Conservation (phyloP, 140 eudicot genomes). For the Anethum foeniculum region DNA sequence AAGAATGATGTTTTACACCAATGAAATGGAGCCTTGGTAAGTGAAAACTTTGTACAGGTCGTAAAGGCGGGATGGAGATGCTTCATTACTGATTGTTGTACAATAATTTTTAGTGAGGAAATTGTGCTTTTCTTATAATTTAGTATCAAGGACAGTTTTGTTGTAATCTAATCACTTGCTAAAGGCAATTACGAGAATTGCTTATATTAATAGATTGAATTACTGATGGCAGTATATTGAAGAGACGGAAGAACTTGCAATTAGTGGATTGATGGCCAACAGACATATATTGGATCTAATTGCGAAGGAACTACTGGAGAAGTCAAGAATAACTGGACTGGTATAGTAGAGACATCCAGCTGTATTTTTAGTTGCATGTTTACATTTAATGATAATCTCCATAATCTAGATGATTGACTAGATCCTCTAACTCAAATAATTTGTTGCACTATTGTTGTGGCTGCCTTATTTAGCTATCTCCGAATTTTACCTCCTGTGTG, state of each 20-base stretch:
- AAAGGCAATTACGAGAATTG: not conserved
- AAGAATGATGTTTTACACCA: not conserved
- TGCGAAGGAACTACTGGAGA: slow-evolving; percentile 46
- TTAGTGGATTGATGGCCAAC: slow-evolving; percentile 65
- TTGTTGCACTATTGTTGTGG: not conserved
- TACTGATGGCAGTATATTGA: slow-evolving; percentile 63
- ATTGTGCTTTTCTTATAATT: not conserved
- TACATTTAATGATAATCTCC: not conserved
- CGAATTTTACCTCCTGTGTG: not conserved
- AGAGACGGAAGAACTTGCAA: slow-evolving; percentile 90
- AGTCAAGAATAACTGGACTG: slow-evolving; percentile 81
- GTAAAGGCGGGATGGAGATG: not conserved
- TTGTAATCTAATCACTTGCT: not conserved
- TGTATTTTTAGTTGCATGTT: not conserved
- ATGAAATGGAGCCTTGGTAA: not conserved
- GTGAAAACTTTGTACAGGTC: not conserved
- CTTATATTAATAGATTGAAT: not conserved
- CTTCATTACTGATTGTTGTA: not conserved
- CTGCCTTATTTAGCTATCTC: not conserved
- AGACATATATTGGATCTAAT: slow-evolving; percentile 68
- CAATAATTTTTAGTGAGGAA: not conserved
- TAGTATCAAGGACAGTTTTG: not conserved
- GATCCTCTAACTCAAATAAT: not conserved
- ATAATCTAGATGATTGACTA: not conserved
- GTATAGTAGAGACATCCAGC: slow-evolving; percentile 30